Percentiles rank a stretch among this genome's conserved stretches.
Conservation (phyloP, 2,329 filamentous ascomycete species). For the Mycosphaerelloides madeirae region DNA sequence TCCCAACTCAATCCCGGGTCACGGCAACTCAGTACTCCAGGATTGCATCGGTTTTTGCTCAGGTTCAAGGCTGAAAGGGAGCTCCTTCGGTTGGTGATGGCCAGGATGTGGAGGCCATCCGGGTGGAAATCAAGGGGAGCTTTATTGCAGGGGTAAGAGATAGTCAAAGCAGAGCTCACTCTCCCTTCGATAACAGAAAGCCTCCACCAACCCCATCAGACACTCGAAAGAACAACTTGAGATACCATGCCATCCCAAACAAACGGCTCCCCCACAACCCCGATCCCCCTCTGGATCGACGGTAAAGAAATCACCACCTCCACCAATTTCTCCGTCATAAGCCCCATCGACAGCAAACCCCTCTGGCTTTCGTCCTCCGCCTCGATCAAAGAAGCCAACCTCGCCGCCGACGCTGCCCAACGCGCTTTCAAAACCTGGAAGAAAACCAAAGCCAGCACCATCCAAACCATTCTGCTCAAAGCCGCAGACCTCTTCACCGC, state of each 20-base stretch:
- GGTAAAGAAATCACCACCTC: conserved; percentile 45
- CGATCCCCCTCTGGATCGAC: conserved; percentile 45
- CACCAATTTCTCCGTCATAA: conserved; percentile 53
- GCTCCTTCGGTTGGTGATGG: no score
- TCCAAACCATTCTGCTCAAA: conserved; percentile 66
- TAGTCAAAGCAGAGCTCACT: no score
- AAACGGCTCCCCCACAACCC: conserved; percentile 9
- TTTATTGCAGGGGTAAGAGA: no score
- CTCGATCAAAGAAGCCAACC: conserved; percentile 51
- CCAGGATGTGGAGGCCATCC: no score
- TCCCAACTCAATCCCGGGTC: no score
- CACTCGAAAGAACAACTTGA: no score
- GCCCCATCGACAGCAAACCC: conserved; percentile 51
- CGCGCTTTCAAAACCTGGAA: conserved; percentile 67
- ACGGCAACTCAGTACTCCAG: no score
- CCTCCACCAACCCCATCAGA: no score
- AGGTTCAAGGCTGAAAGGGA: no score
- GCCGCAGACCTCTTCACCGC: conserved; percentile 61
- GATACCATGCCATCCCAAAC: conserved; percentile 8
- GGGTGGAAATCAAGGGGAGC: no score
- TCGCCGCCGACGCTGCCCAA: conserved; percentile 58
- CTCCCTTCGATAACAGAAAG: no score
- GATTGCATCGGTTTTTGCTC: no score
- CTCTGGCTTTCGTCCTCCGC: conserved; percentile 54
- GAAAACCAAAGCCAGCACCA: conserved; percentile 54